Percentiles rank a stretch among this genome's conserved stretches.
Conservation (phyloP, 2,329 filamentous ascomycete genomes). For the Neonectria sp. region DNA sequence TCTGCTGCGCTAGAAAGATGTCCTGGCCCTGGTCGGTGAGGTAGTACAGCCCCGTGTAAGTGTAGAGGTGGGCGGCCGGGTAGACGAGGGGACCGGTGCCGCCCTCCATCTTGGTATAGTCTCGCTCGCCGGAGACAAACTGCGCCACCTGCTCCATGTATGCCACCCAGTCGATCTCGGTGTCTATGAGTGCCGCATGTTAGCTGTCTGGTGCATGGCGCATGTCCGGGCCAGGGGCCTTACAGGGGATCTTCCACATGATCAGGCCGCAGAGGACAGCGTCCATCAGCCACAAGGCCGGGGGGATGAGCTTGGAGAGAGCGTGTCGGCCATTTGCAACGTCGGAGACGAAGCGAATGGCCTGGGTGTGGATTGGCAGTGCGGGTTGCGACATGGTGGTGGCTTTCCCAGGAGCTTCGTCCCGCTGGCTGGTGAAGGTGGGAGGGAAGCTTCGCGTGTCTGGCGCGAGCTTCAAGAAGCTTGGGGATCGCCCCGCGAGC, state of each 20-base stretch:
- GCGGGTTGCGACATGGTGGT: slow-evolving; percentile 48
- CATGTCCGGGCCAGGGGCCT: slow-evolving; percentile 50
- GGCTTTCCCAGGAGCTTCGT: slow-evolving; percentile 6
- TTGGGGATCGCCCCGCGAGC: slow-evolving; percentile 40
- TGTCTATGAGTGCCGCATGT: slow-evolving; percentile 69
- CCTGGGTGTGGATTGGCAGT: slow-evolving; percentile 45
- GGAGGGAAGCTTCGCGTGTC: slow-evolving; percentile 34
- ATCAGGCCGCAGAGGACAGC: slow-evolving; percentile 80
- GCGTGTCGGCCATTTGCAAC: slow-evolving; percentile 64
- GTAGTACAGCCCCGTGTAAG: slow-evolving; percentile 85
- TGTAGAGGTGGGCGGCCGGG: slow-evolving; percentile 93
- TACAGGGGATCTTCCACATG: slow-evolving; percentile 88
- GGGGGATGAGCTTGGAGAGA: slow-evolving; percentile 66
- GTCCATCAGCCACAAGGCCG: slow-evolving; percentile 79
- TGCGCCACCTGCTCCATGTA: slow-evolving; percentile 96
- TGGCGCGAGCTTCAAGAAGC: slow-evolving; percentile 31
- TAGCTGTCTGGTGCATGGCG: slow-evolving; percentile 17
- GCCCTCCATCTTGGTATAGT: slow-evolving; percentile 89
- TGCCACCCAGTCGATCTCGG: slow-evolving; percentile 97
- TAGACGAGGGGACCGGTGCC: slow-evolving; percentile 96
- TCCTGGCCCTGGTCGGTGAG: slow-evolving; percentile 83
- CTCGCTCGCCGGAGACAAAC: slow-evolving; percentile 86
- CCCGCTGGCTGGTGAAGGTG: slow-evolving; percentile 30
- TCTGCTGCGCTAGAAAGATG: slow-evolving; percentile 84
- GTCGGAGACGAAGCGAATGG: slow-evolving; percentile 55